Evolutionary conservation across 176 grass and related monocot species (phyloP).

Genomic region (Lolium rigidum): DNA sequence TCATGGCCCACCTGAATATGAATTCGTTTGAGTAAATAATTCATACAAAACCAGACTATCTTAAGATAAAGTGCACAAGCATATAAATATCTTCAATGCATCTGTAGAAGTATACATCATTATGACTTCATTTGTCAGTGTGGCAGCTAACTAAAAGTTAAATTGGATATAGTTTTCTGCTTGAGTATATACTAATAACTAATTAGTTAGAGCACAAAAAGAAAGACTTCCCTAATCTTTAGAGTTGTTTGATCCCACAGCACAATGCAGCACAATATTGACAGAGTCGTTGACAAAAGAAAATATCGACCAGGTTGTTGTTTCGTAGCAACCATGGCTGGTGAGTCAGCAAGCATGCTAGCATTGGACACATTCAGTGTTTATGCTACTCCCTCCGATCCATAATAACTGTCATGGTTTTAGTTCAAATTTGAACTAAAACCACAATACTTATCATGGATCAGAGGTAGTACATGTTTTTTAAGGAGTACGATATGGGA

Average conservation of each 20-base stretch:
- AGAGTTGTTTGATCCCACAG: background rate
- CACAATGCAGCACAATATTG: conserved; percentile 1
- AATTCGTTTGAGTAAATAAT: conserved; percentile 36
- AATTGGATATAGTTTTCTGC: background rate
- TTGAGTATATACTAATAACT: background rate
- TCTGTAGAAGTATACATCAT: background rate
- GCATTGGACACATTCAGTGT: background rate
- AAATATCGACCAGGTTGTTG: background rate
- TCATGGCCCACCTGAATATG: conserved; percentile 94
- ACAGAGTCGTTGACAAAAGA: background rate
- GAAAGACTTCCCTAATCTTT: background rate
- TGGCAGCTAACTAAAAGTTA: background rate
- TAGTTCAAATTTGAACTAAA: too few species aligned
- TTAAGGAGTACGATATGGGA: too few species aligned
- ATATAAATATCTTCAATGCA: conserved; percentile 16
- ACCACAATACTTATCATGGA: too few species aligned
- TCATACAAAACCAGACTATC: conserved; percentile 12
- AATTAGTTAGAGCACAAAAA: background rate
- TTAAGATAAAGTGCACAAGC: conserved; percentile 8
- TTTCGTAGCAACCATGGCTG: background rate
- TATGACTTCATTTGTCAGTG: background rate
- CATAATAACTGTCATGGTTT: too few species aligned
- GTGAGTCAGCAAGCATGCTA: background rate
- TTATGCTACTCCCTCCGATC: background rate
- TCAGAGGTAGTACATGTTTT: too few species aligned